Conservation (phyloP, 208 protist species). For the Angomonas desouzai region DNA sequence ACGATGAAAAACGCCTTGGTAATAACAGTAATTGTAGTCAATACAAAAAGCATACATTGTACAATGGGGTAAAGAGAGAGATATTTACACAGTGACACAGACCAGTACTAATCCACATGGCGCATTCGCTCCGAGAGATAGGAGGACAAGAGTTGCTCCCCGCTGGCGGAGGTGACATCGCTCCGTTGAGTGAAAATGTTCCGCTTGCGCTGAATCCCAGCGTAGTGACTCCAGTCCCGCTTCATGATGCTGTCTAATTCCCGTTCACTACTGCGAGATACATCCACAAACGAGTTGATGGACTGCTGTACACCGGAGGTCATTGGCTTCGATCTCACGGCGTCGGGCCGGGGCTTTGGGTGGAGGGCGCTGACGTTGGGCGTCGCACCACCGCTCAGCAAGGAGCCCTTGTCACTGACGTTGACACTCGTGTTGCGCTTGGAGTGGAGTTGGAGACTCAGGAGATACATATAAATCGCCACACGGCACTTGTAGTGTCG, state of each 20-base stretch:
- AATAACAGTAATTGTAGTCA: slow-evolving; percentile 1
- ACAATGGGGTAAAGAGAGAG: slow-evolving; percentile 7
- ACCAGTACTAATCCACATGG: background rate
- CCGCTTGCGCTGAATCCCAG: background rate
- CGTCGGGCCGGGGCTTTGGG: background rate
- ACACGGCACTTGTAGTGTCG: slow-evolving; percentile 45
- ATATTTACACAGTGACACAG: slow-evolving; percentile 3
- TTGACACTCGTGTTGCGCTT: background rate
- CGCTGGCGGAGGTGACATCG: background rate
- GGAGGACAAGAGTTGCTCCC: background rate
- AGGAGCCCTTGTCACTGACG: background rate
- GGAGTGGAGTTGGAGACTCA: slow-evolving; percentile 24
- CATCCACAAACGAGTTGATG: background rate
- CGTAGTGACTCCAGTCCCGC: background rate
- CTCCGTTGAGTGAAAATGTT: background rate
- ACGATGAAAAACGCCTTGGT: background rate
- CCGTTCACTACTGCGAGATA: background rate
- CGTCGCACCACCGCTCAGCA: background rate
- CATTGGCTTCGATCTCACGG: background rate
- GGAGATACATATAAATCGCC: slow-evolving; percentile 35
- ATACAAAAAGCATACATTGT: slow-evolving; percentile 11
- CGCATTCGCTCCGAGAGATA: background rate
- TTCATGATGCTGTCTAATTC: background rate
- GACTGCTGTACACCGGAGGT: background rate
- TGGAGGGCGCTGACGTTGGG: background rate